Base-by-base conservation (phyloP, 2,329 filamentous ascomycete genomes). In the Blastomyces silverae region DNA sequence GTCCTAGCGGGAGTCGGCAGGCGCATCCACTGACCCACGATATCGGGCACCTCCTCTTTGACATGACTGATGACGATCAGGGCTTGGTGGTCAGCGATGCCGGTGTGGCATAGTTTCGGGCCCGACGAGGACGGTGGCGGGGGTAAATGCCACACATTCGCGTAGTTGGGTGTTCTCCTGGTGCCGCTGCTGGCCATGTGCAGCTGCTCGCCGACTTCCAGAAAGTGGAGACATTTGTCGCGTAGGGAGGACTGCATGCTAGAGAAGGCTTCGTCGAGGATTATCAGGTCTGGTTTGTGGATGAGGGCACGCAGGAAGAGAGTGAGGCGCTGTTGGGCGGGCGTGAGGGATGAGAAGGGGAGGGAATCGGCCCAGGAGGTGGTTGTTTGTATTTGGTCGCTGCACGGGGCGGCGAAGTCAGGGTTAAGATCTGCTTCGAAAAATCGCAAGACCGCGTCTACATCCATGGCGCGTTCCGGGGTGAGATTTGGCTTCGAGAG, bases 31-130 rank as follows among this genome's bases (percentile, higher is more conserved):
- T 95, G 87, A 58, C 91, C 80, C 31, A 97, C 84, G 69, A 87
- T 88, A 61, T 88, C 87, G 0, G 94, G 94, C 11, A 97, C 89
- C 76, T 99, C 94, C 71, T 96, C 92, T 67, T 87, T 87, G 66
- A 93, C 83, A 78, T 99, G 94, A 67, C 91, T 94, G 66, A 97
- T 93, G 68, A 92, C 91, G n/a, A 97, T 84, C 63, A 99, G 78
- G 0, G 92, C 92, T 77, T 97, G 93, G 28, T 85, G 76, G 0
- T 86, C 80, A 1, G 82, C 82, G 64, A 97, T 76, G 0, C 91
- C 91, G 0, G 72, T 73, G 4, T 72, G 70, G 37, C 72, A 11
- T 65, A 56, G 42, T 64, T 25, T 8, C 44, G 25, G 10, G 65
- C 64, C 52, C 64, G 66, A 15, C 65, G 20, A 15, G 28, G 44